phyloP scores from a whole-genome alignment of 202 grass and related monocot species.

The Hordeum pubiflorum region DNA sequence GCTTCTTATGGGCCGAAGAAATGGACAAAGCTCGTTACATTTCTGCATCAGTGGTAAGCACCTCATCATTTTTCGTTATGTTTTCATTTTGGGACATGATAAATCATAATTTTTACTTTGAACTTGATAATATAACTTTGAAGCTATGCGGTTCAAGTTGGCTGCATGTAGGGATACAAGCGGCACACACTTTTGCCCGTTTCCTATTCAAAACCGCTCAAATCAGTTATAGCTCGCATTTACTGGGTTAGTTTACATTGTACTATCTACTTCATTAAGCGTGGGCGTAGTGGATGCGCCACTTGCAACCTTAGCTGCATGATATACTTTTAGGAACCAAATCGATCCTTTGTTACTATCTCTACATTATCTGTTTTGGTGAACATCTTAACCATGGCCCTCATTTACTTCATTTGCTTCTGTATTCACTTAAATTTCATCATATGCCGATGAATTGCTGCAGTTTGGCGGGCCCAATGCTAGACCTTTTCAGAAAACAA shows the following conservation, averaged over 20 bases:
- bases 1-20: constrained; percentile 73
- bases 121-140: background rate
- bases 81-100: background rate
- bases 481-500: constrained; percentile 79
- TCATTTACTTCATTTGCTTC: background rate
- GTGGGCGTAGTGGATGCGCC: background rate
- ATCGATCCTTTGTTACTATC: background rate
- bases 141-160: background rate
- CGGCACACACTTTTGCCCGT: no score
- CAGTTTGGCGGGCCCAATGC: constrained; percentile 67
- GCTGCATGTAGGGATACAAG: background rate
- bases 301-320: background rate
- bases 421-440: constrained; percentile 14
- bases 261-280: background rate
- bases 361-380: background rate
- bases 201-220: no score
- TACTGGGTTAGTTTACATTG: background rate
- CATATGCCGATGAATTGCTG: constrained; percentile 21
- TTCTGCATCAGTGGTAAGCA: constrained; percentile 73
- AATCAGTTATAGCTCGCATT: no score
- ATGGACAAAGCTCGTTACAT: constrained; percentile 69
- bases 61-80: background rate
- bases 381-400: background rate
- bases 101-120: background rate
- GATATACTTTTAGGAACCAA: background rate